These are phyloP conservation scores for Candida yuanshanica DNA, from an alignment of 805 yeast species.

Conservation along the genomic window DNA sequence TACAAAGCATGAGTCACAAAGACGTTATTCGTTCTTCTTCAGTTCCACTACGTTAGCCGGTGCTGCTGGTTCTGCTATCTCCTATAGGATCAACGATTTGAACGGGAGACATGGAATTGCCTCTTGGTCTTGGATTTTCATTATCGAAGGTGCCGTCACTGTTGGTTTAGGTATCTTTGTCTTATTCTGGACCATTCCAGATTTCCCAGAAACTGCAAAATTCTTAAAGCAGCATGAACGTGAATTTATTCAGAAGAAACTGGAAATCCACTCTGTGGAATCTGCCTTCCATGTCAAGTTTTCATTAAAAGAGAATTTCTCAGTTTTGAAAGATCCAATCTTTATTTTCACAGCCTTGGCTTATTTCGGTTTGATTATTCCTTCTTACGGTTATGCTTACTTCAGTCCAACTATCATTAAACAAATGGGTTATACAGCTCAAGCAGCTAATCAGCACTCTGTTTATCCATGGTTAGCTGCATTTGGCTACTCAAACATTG, in stretches of 20 bases:
- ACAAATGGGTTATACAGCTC: slow-evolving; percentile 51
- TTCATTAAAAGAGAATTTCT: slow-evolving; percentile 27
- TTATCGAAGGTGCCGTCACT: slow-evolving; percentile 45
- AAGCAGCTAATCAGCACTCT: slow-evolving; percentile 71
- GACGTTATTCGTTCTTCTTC: slow-evolving; percentile 43
- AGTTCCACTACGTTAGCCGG: slow-evolving; percentile 49
- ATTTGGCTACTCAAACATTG: slow-evolving; percentile 55
- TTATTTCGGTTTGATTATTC: slow-evolving; percentile 33
- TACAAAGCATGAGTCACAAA: slow-evolving; percentile 42
- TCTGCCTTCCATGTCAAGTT: slow-evolving; percentile 31
- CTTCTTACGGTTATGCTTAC: slow-evolving; percentile 41
- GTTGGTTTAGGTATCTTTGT: slow-evolving; percentile 31
- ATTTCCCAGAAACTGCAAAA: slow-evolving; percentile 36
- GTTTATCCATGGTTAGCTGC: slow-evolving; percentile 84
- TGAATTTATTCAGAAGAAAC: slow-evolving; percentile 31
- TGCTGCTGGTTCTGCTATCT: slow-evolving; percentile 51
- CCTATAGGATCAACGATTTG: slow-evolving; percentile 38
- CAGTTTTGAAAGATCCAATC: slow-evolving; percentile 53
- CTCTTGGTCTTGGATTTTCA: slow-evolving; percentile 47
- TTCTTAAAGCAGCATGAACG: slow-evolving; percentile 35
- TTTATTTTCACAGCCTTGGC: slow-evolving; percentile 34
- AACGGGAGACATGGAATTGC: slow-evolving; percentile 39
- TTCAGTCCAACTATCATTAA: slow-evolving; percentile 34
- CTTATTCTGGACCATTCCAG: slow-evolving; percentile 36
- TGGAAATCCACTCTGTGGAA: slow-evolving; percentile 32